phyloP scores from a whole-genome alignment of 1,284 basidiomycete genomes.

The Marasmius oreades region DNA sequence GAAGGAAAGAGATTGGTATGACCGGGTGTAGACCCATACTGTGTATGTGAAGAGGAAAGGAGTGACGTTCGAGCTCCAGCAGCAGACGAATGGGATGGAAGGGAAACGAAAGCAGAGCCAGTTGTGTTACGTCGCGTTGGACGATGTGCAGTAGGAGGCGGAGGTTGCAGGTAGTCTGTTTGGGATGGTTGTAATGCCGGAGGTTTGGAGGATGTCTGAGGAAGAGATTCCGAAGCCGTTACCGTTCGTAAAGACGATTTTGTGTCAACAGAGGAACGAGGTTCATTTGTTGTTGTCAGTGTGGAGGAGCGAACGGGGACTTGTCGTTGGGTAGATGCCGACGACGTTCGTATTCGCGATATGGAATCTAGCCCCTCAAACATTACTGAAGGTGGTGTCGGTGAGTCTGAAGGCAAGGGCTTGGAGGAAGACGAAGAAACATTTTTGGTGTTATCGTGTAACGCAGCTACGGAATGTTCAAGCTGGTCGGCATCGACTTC shows the following conservation, averaged over 20 bases:
- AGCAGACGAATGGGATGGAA: not conserved
- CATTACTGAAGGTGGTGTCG: constrained; percentile 19
- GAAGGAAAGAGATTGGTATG: not conserved
- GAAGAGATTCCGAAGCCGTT: constrained; percentile 11
- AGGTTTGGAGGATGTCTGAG: constrained; percentile 17
- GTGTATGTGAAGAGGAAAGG: constrained; percentile 7
- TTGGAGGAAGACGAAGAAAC: constrained; percentile 1
- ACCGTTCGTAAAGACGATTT: constrained; percentile 13
- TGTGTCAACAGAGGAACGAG: constrained; percentile 24
- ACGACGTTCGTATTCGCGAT: constrained; percentile 23
- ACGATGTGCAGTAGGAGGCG: constrained; percentile 27
- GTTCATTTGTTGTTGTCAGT: constrained; percentile 10
- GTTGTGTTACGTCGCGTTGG: constrained; percentile 50
- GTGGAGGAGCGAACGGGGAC: constrained; percentile 11
- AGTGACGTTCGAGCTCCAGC: constrained; percentile 3
- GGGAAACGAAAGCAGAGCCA: constrained; percentile 7
- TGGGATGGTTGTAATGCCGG: constrained; percentile 30
- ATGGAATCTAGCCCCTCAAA: constrained; percentile 36
- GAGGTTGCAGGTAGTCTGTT: constrained; percentile 52
- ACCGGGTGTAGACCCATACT: constrained; percentile 9
- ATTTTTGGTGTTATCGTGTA: not conserved
- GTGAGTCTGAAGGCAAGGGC: constrained; percentile 16
- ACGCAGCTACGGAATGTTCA: not conserved
- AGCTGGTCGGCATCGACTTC: constrained; percentile 4
- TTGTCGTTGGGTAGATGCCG: constrained; percentile 23